phyloP scores from a whole-genome alignment of 345 rosid species.

The Aegle marmelos region DNA sequence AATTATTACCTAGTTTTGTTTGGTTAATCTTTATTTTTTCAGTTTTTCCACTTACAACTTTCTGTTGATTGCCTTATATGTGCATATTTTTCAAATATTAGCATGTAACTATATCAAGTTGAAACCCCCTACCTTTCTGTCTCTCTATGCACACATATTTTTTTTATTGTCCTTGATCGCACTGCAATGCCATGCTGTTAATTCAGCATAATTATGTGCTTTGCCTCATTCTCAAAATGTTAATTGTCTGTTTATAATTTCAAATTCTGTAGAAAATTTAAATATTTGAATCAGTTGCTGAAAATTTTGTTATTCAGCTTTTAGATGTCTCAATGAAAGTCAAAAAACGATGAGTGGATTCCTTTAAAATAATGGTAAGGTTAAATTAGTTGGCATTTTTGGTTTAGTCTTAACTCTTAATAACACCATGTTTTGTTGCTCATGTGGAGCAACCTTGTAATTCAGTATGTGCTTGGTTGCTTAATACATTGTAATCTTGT shows the following conservation, averaged over 20 bases:
- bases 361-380: not conserved
- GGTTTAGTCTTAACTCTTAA: not conserved
- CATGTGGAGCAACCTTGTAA: not conserved
- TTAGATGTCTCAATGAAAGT: not conserved
- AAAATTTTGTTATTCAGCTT: not conserved
- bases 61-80: not conserved
- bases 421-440: not conserved
- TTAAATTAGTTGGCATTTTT: not conserved
- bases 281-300: not conserved
- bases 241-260: not conserved
- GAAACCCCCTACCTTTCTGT: not conserved
- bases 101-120: not conserved
- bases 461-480: not conserved
- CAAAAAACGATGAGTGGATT: not conserved
- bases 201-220: not conserved
- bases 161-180: not conserved
- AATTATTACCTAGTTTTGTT: not conserved
- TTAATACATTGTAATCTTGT: not conserved
- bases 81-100: not conserved
- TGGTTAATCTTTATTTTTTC: not conserved
- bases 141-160: not conserved
- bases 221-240: not conserved
- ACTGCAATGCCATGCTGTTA: not conserved
- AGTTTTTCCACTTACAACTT: not conserved
- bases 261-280: not conserved